Conservation (phyloP, 805 yeast species). For the Nakazawaea holstii region DNA sequence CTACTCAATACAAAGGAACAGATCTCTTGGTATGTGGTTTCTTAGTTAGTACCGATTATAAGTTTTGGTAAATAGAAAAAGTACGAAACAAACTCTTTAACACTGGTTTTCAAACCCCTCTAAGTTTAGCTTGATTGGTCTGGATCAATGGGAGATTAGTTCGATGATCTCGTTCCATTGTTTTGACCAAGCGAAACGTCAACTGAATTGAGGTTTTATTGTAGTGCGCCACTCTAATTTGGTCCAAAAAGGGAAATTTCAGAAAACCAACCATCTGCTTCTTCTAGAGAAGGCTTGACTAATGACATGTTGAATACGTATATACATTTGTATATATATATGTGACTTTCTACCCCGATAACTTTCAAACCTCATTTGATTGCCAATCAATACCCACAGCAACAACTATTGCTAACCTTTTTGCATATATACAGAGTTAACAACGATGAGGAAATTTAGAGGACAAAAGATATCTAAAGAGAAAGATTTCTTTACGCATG, state of each 20-base stretch:
- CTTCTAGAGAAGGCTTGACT: not conserved
- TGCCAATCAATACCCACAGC: not conserved
- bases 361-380: not conserved
- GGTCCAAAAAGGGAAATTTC: slow-evolving; percentile 3
- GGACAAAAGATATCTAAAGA: slow-evolving; percentile 19
- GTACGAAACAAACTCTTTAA: too few relatives aligned
- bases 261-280: slow-evolving; percentile 9
- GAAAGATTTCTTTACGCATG: slow-evolving; percentile 17
- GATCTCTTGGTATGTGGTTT: too few relatives aligned
- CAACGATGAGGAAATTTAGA: slow-evolving; percentile 17
- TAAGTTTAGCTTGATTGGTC: too few relatives aligned
- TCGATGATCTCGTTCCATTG: too few relatives aligned
- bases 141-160: too few relatives aligned
- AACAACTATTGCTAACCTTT: not conserved
- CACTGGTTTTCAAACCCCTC: too few relatives aligned
- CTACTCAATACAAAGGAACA: too few relatives aligned
- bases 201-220: not conserved
- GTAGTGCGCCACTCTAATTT: not conserved
- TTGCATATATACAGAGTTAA: too few relatives aligned
- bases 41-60: too few relatives aligned
- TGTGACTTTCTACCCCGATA: not conserved
- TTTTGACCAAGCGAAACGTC: too few relatives aligned
- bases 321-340: not conserved
- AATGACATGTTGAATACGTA: not conserved
- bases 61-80: too few relatives aligned